Conservation (phyloP, 768 basidiomycete species). For the Cubamyces lactineus region DNA sequence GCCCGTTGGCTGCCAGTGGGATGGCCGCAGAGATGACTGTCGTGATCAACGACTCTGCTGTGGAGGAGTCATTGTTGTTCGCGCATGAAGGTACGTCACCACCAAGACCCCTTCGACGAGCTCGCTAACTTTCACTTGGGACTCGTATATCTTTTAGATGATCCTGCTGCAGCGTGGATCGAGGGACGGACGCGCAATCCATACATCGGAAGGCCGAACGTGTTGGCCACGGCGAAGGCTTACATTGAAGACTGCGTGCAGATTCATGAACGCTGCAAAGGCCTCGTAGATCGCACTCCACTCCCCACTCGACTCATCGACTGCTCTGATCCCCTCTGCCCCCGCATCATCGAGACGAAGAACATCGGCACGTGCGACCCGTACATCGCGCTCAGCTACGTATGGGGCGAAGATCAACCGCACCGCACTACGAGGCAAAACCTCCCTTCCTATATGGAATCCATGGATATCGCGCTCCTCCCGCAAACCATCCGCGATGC, state of each 20-base stretch:
- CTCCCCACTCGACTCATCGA: not conserved
- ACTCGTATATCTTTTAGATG: not conserved
- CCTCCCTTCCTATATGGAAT: not conserved
- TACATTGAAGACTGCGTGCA: not conserved
- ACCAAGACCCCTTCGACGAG: no score
- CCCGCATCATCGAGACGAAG: not conserved
- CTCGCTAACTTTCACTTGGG: no score
- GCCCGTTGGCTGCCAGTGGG: not conserved
- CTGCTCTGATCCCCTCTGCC: not conserved
- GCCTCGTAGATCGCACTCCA: not conserved
- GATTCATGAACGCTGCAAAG: not conserved
- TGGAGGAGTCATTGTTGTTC: no score
- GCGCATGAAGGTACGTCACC: no score
- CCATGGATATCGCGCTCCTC: not conserved
- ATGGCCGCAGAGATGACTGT: not conserved
- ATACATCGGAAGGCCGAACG: not conserved
- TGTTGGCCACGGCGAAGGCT: not conserved
- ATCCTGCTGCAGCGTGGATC: not conserved
- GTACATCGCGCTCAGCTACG: conserved; percentile 2
- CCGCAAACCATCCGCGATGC: conserved; percentile 9
- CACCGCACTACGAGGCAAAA: not conserved
- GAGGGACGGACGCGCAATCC: not conserved
- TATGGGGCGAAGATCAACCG: not conserved
- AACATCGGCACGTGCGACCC: no score
- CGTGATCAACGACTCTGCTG: no score